phyloP scores from a whole-genome alignment of 2,329 filamentous ascomycete genomes.

The Claviceps monticola region DNA sequence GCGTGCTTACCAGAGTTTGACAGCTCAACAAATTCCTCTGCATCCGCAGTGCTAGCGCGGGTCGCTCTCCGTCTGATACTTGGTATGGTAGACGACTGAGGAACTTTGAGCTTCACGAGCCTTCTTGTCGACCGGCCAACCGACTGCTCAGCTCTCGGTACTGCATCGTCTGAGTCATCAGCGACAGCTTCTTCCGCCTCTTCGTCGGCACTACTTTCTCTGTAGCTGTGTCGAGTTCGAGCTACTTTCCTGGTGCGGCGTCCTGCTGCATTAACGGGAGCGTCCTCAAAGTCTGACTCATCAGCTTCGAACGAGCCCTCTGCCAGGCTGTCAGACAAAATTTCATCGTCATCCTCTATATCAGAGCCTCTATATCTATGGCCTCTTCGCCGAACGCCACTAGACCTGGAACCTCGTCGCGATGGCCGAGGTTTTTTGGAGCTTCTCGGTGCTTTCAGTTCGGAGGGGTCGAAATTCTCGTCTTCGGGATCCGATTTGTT shows the following conservation, averaged over 20 bases:
- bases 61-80: slow-evolving; percentile 32
- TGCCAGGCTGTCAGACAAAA: slow-evolving; percentile 38
- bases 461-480: slow-evolving; percentile 47
- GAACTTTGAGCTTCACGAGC: slow-evolving; percentile 33
- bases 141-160: slow-evolving; percentile 14
- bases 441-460: slow-evolving; percentile 27
- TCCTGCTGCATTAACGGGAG: slow-evolving; percentile 32
- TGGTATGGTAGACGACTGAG: slow-evolving; percentile 14
- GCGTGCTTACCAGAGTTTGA: slow-evolving; percentile 48
- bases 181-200: slow-evolving; percentile 19
- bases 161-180: slow-evolving; percentile 14
- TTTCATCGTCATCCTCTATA: slow-evolving; percentile 46
- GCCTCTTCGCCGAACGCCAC: slow-evolving; percentile 19
- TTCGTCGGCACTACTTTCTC: slow-evolving; percentile 31
- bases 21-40: slow-evolving; percentile 41
- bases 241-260: slow-evolving; percentile 34
- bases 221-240: slow-evolving; percentile 31
- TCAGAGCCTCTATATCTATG: slow-evolving; percentile 44
- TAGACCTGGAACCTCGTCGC: slow-evolving; percentile 16
- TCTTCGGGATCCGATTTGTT: slow-evolving; percentile 54
- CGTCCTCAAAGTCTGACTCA: slow-evolving; percentile 24
- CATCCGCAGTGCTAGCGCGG: slow-evolving; percentile 39
- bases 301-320: slow-evolving; percentile 35
- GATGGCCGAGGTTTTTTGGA: slow-evolving; percentile 29
- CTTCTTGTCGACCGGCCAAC: slow-evolving; percentile 17